Conservation (phyloP, 2,329 filamentous ascomycete genomes). For the Epichloe bromicola region DNA sequence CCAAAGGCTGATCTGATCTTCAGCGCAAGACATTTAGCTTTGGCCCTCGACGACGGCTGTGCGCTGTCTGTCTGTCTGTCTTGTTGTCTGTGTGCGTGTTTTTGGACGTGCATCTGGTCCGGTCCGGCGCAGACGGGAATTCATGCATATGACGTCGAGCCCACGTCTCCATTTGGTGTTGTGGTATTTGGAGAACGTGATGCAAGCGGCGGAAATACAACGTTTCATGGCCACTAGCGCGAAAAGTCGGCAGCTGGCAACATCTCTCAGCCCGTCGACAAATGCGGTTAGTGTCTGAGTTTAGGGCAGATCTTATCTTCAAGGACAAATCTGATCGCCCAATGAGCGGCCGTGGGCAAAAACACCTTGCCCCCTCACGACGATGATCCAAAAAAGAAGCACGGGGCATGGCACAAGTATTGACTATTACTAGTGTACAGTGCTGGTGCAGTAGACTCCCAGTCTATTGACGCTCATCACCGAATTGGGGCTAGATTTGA, state of each 20-base stretch:
- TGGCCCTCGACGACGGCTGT: neutral
- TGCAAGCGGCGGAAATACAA: conserved; percentile 9
- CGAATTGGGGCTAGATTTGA: too few species aligned
- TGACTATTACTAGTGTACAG: too few species aligned
- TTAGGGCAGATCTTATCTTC: neutral
- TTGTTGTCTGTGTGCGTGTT: too few species aligned
- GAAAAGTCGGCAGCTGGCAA: neutral
- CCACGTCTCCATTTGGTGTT: too few species aligned
- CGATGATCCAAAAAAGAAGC: too few species aligned
- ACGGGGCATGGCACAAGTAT: too few species aligned
- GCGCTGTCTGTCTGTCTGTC: too few species aligned
- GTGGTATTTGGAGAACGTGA: neutral
- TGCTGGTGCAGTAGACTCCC: too few species aligned
- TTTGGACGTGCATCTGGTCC: too few species aligned
- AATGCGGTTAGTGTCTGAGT: neutral
- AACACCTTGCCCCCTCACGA: neutral
- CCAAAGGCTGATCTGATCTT: neutral
- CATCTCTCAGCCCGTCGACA: neutral
- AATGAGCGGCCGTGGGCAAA: neutral
- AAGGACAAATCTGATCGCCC: neutral
- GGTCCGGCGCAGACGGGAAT: too few species aligned
- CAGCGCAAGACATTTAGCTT: neutral
- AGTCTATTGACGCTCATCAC: too few species aligned
- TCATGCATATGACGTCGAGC: neutral
- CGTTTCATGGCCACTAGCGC: conserved; percentile 8